Evolutionary conservation across 495 filamentous ascomycete species (phyloP).

Genomic region (Aspergillus mulundensis): DNA sequence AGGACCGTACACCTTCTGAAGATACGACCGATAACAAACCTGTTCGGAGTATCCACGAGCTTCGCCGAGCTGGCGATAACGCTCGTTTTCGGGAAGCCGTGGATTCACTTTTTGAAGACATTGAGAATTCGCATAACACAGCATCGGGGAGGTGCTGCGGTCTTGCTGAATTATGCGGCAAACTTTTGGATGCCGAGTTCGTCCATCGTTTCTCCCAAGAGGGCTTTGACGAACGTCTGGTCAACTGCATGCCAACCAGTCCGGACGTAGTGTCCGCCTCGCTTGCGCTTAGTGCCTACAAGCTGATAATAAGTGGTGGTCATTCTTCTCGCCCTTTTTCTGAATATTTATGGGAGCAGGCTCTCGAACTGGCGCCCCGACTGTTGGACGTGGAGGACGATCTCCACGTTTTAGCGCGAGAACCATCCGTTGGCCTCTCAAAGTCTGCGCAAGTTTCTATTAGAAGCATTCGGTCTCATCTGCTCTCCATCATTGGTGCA

Average conservation of each 20-base stretch:
- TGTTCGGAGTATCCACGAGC: conserved; percentile 83
- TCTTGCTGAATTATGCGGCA: conserved; percentile 67
- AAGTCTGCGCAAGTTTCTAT: conserved; percentile 29
- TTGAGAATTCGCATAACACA: conserved; percentile 56
- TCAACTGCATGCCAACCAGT: conserved; percentile 33
- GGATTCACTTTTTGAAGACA: conserved; percentile 78
- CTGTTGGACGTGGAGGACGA: conserved; percentile 29
- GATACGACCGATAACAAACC: conserved; percentile 48
- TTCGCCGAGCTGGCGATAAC: conserved; percentile 81
- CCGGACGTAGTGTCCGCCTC: conserved; percentile 31
- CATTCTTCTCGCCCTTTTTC: conserved; percentile 26
- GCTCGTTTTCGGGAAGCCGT: conserved; percentile 75
- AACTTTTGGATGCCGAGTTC: conserved; percentile 63
- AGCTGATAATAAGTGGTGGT: conserved; percentile 23
- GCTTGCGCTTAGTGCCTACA: conserved; percentile 32
- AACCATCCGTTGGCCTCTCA: conserved; percentile 22
- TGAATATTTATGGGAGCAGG: conserved; percentile 30
- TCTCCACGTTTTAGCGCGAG: conserved; percentile 19
- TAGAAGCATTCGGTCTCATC: conserved; percentile 19
- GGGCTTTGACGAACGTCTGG: conserved; percentile 63
- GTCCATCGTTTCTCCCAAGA: conserved; percentile 70
- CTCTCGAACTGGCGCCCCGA: conserved; percentile 24
- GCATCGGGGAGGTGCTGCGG: conserved; percentile 45
- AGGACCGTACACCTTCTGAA: conserved; percentile 23
- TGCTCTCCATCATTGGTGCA: conserved; percentile 21